Conservation (phyloP, 139 green algal species). For the Tetraselmis striata region DNA sequence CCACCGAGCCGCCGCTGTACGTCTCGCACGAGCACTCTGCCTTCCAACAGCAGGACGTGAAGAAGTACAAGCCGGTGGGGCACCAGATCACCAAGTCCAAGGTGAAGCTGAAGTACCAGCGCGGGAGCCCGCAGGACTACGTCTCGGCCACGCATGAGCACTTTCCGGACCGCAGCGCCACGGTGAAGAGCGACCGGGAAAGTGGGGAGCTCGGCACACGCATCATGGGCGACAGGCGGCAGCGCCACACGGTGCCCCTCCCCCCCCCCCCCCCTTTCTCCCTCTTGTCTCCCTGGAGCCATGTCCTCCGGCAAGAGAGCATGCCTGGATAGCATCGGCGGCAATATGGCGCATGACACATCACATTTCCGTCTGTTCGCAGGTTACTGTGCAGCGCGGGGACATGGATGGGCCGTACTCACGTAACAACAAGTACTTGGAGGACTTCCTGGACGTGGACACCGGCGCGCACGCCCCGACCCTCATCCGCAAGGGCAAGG, state of each 20-base stretch:
- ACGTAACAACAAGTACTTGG: background rate
- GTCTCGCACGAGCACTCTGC: background rate
- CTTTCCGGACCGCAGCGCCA: background rate
- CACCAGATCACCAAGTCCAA: background rate
- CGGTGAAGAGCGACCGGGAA: background rate
- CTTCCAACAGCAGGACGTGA: background rate
- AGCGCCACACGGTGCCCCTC: background rate
- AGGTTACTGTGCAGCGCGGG: background rate
- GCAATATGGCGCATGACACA: no score
- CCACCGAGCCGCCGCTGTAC: background rate
- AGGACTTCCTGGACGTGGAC: background rate
- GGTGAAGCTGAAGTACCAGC: background rate
- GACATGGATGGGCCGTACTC: background rate
- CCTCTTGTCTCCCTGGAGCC: no score
- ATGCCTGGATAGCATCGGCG: no score
- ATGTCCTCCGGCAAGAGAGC: no score
- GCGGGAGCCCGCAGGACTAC: background rate
- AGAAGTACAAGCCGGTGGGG: background rate
- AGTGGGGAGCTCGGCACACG: background rate
- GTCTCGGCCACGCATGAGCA: background rate
- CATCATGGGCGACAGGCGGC: background rate
- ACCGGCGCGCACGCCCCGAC: background rate
- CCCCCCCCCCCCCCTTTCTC: no score
- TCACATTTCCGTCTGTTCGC: no score
- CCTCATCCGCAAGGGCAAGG: background rate